These are phyloP conservation scores for Teratosphaeria nubilosa DNA, from an alignment of 2,329 filamentous ascomycete genomes.

Conservation along the genomic window DNA sequence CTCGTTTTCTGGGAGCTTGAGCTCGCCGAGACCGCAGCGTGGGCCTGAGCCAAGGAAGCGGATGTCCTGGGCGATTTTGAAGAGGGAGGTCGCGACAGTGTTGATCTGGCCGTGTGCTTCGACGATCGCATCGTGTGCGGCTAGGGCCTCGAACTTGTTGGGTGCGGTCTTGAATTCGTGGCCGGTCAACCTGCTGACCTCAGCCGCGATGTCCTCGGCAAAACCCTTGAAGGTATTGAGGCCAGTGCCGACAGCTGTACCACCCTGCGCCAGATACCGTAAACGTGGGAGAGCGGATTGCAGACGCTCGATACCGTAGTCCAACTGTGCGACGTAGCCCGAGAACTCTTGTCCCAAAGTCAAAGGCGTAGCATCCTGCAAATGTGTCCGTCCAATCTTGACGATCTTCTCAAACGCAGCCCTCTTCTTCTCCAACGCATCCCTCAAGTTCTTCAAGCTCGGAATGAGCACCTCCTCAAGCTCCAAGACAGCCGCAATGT, in stretches of 20 bases:
- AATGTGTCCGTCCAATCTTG: slow-evolving; percentile 96
- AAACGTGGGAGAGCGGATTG: slow-evolving; percentile 75
- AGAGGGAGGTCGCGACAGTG: slow-evolving; percentile 80
- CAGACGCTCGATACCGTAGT: slow-evolving; percentile 79
- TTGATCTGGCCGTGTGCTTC: slow-evolving; percentile 91
- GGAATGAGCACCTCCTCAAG: slow-evolving; percentile 79
- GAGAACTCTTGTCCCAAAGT: slow-evolving; percentile 97
- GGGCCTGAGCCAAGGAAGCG: slow-evolving; percentile 93
- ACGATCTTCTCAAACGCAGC: slow-evolving; percentile 89
- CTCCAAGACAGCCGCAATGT: slow-evolving; percentile 93
- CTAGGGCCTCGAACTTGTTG: slow-evolving; percentile 97
- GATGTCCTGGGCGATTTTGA: slow-evolving; percentile 97
- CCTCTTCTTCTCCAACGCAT: slow-evolving; percentile 78
- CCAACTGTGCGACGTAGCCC: slow-evolving; percentile 89
- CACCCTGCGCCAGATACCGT: slow-evolving; percentile 81
- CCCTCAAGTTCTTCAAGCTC: slow-evolving; percentile 67
- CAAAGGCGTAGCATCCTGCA: slow-evolving; percentile 93
- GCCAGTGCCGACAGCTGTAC: slow-evolving; percentile 91
- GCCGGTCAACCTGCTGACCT: slow-evolving; percentile 87
- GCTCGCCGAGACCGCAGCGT: slow-evolving; percentile 88
- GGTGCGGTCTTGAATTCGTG: slow-evolving; percentile 90
- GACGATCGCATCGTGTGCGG: slow-evolving; percentile 90
- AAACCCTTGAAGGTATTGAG: slow-evolving; percentile 97
- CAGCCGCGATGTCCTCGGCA: slow-evolving; percentile 80
- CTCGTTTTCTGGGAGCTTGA: slow-evolving; percentile 93